These are phyloP conservation scores for Diaporthe vexans DNA, from an alignment of 2,329 filamentous ascomycete genomes.

Conservation along the genomic window DNA sequence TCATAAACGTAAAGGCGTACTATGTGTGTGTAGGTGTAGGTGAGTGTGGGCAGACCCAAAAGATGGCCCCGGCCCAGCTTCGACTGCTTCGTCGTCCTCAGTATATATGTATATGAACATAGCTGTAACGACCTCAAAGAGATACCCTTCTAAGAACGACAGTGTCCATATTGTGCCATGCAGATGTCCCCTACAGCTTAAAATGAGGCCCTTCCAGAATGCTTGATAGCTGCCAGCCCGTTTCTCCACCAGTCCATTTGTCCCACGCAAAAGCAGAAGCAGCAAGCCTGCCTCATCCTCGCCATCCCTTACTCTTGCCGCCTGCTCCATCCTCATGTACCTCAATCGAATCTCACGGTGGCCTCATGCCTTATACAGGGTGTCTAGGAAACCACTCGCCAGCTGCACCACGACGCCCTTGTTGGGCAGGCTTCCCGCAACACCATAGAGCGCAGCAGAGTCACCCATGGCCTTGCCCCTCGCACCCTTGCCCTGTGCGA, in stretches of 20 bases:
- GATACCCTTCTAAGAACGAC: slow-evolving; percentile 21
- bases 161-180: slow-evolving; percentile 27
- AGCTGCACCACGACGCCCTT: slow-evolving; percentile 95
- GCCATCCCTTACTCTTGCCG: background rate
- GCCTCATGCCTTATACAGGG: slow-evolving; percentile 85
- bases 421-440: slow-evolving; percentile 94
- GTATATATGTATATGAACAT: background rate
- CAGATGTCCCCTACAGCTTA: background rate
- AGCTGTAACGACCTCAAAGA: background rate
- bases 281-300: too few species aligned
- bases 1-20: background rate
- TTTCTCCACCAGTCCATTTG: background rate
- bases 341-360: background rate
- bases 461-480: slow-evolving; percentile 81
- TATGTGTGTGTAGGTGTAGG: background rate
- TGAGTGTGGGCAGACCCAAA: background rate
- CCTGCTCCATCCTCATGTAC: background rate
- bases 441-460: slow-evolving; percentile 90
- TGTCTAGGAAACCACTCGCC: slow-evolving; percentile 91
- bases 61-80: background rate
- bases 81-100: background rate
- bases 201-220: background rate
- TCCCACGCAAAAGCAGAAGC: background rate
- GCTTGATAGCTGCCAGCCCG: background rate
- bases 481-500: slow-evolving; percentile 76